phyloP scores from a whole-genome alignment of 768 basidiomycete genomes.

The Leccinum boreale region DNA sequence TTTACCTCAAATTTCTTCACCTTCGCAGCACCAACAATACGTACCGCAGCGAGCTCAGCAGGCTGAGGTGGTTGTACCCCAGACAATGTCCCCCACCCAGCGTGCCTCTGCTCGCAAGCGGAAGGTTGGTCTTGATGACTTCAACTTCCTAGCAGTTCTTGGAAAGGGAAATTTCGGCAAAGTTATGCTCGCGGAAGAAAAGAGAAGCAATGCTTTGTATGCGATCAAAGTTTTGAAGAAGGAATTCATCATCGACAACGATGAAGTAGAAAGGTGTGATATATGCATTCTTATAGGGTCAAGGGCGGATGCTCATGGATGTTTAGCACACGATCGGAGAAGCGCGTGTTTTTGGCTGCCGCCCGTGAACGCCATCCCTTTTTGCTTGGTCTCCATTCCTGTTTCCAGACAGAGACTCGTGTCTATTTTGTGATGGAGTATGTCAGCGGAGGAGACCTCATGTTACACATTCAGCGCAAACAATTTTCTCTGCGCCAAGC shows the following conservation, averaged over 20 bases:
- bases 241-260: constrained; percentile 99
- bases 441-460: constrained; percentile 96
- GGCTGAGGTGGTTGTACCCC: constrained; percentile 23
- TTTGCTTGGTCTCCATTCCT: constrained; percentile 93
- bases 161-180: constrained; percentile 99
- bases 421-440: constrained; percentile 99
- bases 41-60: constrained; percentile 30
- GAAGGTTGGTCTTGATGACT: constrained; percentile 95
- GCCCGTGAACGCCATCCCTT: constrained; percentile 97
- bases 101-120: constrained; percentile 56
- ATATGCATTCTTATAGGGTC: not conserved
- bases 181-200: constrained; percentile 99
- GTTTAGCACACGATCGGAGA: constrained; percentile 92
- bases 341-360: constrained; percentile 97
- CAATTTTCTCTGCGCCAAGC: constrained; percentile 98
- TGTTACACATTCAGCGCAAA: constrained; percentile 98
- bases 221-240: constrained; percentile 99
- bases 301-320: constrained; percentile 3
- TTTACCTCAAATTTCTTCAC: constrained; percentile 14
- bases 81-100: constrained; percentile 35
- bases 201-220: constrained; percentile 80
- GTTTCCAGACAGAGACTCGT: constrained; percentile 99
- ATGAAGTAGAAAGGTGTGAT: constrained; percentile 94
- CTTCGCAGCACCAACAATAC: constrained; percentile 27
- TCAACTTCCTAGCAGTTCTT: constrained; percentile 97